Percentiles rank a stretch among this genome's conserved stretches.
These are phyloP conservation scores for Coemansia nantahalensis DNA, from an alignment of 192 early-diverging fungal genomes.

Conservation along the genomic window DNA sequence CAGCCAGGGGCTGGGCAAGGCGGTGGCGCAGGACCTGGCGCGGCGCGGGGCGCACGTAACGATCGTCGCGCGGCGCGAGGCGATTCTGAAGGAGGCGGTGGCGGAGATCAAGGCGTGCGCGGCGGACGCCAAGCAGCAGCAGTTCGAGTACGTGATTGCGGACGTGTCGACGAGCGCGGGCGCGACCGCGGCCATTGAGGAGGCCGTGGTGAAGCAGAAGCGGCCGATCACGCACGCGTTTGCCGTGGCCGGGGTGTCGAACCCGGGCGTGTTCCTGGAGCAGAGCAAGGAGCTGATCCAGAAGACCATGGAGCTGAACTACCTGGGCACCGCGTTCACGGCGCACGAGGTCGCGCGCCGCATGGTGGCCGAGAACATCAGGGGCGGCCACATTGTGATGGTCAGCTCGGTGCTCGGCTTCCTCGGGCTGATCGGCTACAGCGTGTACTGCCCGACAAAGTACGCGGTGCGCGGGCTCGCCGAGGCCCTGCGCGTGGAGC, in stretches of 20 bases:
- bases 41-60: conserved; percentile 69
- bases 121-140: conserved; percentile 39
- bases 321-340: conserved; percentile 62
- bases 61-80: conserved; percentile 59
- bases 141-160: conserved; percentile 57
- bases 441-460: conserved; percentile 68
- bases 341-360: conserved; percentile 63
- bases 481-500: conserved; percentile 65
- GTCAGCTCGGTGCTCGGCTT: conserved; percentile 68
- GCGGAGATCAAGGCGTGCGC: conserved; percentile 54
- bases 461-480: conserved; percentile 70
- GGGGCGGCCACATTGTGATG: conserved; percentile 65
- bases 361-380: conserved; percentile 55
- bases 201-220: conserved; percentile 54
- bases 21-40: conserved; percentile 60
- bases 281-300: conserved; percentile 58
- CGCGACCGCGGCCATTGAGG: conserved; percentile 56
- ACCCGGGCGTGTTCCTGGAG: conserved; percentile 68
- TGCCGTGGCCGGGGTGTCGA: conserved; percentile 35
- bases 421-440: conserved; percentile 66
- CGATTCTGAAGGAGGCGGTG: conserved; percentile 51
- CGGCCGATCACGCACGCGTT: conserved; percentile 55
- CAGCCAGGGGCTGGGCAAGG: conserved; percentile 69
- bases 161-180: conserved; percentile 60
- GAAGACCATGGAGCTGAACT: conserved; percentile 62